Base-by-base conservation (phyloP, 352 stramenopile species). In the Peronospora farinosa region DNA sequence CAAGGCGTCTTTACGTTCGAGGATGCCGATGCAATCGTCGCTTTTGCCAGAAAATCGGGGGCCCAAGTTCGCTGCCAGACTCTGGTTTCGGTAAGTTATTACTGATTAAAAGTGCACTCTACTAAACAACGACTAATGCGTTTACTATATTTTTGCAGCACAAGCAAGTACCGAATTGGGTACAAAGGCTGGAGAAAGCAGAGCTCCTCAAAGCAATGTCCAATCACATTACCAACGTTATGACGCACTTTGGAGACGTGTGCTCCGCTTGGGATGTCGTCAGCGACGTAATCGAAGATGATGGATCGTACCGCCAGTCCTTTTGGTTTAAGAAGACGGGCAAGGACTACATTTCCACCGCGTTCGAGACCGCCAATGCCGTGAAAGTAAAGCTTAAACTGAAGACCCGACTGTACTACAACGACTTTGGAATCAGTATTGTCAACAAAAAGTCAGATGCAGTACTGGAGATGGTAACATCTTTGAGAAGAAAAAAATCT, bases 291-390 rank as follows among this genome's bases (percentile, higher is more conserved):
- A 37, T 70, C 16, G 38, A 51, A 15, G 57, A 67, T 15, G 57
- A 70, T 37, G 62, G 51, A 4, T 63, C 51, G 15, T 70, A 70
- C 23, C 57, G 62, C 6, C 28, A 63, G 37, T 70, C 62, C 0
- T 70, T 71, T 17, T 71, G 63, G 63, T 71, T 65, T 49, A 61
- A 66, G 19, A 67, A 65, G 58, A 61, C 50, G 3, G 63, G 63
- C 27, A 59, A 57, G 17, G 63, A 71, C 8, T 71, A 67, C 46
- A 67, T 71, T 32, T 31, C 37, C 6, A 42, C 41, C 12, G 63
- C 63, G 17, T 71, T 60, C 49, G 56, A 56, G 15, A 62, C 63
- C 37, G 63, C 63, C n/a, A 65, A 57, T 23, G 46, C 51, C 39
- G 57, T 67, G 32, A 71, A 67, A 55, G 27, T 30, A 11, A 40